Evolutionary conservation across 2,329 filamentous ascomycete species (phyloP), one percentile per base, ranked within the genome.

Genomic region (Pyrenochaeta sp.): DNA sequence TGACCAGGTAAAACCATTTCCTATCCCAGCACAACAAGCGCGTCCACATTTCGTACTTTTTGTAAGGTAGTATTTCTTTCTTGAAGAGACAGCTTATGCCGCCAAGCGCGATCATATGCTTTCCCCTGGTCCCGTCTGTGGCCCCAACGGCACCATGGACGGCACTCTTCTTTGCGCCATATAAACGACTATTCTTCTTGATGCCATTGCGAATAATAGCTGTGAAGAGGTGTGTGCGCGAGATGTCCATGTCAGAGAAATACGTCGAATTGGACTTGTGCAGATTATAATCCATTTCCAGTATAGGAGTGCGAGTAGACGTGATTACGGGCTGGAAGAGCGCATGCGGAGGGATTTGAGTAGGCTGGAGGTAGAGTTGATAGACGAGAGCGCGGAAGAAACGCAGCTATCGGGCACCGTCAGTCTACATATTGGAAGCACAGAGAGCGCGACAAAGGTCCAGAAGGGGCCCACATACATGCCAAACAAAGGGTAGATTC

Each of bases 261-360:
- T 96, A 96, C 27, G 92, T 96, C 64, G 85, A 87, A 79, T 92
- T 91, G 57, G 87, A 88, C 74, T 93, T 92, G 82, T 94, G 90
- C 37, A 92, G 71, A 78, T 95, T 94, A 79, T 92, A 92, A 78
- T 97, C 93, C 67, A 88, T 91, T 77, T 96, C 92, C 63, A 90
- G 83, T 48, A 90, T 77, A 1, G 90, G 85, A 12, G 89, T 85
- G 68, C 87, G 85, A 6, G 88, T 86, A 33, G 82, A 79, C 14
- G 88, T 86, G 53, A 90, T 86, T 45, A 90, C 78, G 42, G 90
- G 88, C 43, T 87, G 84, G 79, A 94, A 95, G 61, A 95, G 84
- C 35, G 88, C 85, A 56, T 86, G 82, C 1, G 87, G 84, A 40
- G 71, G 70, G 18, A 80, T 74, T 1, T 71, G 68, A 1, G 74